phyloP scores from a whole-genome alignment of 805 yeast species.

The Teunomyces gatunensis region DNA sequence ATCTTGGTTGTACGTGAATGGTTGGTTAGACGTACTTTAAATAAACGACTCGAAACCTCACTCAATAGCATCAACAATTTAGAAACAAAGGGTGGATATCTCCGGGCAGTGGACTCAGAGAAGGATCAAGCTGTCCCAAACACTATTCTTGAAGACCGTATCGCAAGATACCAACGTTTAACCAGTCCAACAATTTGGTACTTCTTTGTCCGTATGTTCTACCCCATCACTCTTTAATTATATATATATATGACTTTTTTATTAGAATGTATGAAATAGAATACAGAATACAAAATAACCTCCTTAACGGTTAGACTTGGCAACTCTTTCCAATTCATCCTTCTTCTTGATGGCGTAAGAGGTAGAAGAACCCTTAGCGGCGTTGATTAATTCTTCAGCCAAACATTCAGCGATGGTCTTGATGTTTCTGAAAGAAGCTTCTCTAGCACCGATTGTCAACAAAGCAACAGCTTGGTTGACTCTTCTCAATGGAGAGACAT shows the following conservation, averaged over 20 bases:
- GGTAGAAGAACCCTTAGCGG: slow-evolving; percentile 99
- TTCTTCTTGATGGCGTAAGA: slow-evolving; percentile 99
- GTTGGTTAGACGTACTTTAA: slow-evolving; percentile 36
- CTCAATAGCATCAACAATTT: background rate
- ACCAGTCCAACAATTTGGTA: background rate
- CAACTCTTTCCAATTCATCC: slow-evolving; percentile 99
- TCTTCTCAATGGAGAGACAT: slow-evolving; percentile 99
- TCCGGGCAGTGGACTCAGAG: background rate
- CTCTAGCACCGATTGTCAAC: slow-evolving; percentile 99
- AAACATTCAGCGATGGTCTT: slow-evolving; percentile 99
- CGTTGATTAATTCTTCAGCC: slow-evolving; percentile 99
- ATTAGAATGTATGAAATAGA: slow-evolving; percentile 17
- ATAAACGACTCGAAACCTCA: slow-evolving; percentile 2
- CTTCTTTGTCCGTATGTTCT: slow-evolving; percentile 2
- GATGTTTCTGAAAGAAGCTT: slow-evolving; percentile 99
- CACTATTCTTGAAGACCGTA: background rate
- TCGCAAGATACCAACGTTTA: slow-evolving; percentile 4
- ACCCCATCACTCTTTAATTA: slow-evolving; percentile 2
- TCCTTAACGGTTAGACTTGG: slow-evolving; percentile 99
- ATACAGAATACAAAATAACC: slow-evolving; percentile 25
- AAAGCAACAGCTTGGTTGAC: slow-evolving; percentile 99
- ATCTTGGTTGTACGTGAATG: slow-evolving; percentile 51
- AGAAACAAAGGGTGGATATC: background rate
- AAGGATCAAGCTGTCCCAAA: background rate
- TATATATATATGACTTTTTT: slow-evolving; percentile 11